Conservation (phyloP, 352 stramenopile species). For the Pythium sukuiense region DNA sequence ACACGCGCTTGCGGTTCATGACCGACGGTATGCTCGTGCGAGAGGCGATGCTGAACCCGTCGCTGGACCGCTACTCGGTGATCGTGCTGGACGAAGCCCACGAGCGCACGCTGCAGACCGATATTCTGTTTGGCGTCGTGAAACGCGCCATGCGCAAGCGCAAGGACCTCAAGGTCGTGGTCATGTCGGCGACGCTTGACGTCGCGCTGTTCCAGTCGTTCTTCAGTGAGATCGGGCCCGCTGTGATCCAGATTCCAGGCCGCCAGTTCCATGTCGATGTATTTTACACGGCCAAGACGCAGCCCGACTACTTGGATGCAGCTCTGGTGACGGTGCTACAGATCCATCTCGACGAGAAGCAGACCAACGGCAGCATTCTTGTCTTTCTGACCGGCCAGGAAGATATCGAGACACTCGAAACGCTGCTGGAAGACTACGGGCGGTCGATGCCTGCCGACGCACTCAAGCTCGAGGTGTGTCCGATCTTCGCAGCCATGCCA, state of each 20-base stretch:
- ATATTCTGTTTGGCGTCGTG: slow-evolving; percentile 90
- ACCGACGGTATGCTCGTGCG: slow-evolving; percentile 92
- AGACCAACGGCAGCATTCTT: slow-evolving; percentile 24
- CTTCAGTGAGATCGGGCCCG: slow-evolving; percentile 84
- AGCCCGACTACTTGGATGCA: slow-evolving; percentile 90
- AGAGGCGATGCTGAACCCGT: slow-evolving; percentile 71
- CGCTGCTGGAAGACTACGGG: slow-evolving; percentile 81
- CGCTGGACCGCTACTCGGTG: slow-evolving; percentile 77
- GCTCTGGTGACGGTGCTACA: slow-evolving; percentile 88
- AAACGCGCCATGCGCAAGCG: slow-evolving; percentile 81
- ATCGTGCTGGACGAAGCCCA: slow-evolving; percentile 88
- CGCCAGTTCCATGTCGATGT: slow-evolving; percentile 90
- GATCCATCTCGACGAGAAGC: slow-evolving; percentile 88
- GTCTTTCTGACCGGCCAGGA: slow-evolving; percentile 35
- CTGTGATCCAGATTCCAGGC: slow-evolving; percentile 86
- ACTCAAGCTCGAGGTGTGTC: slow-evolving; percentile 88
- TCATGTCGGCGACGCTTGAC: slow-evolving; percentile 99
- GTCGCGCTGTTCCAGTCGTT: slow-evolving; percentile 93
- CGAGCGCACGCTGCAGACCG: slow-evolving; percentile 87
- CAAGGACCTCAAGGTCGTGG: slow-evolving; percentile 91
- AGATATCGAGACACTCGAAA: slow-evolving; percentile 94
- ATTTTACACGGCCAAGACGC: slow-evolving; percentile 86
- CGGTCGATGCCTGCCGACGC: slow-evolving; percentile 65
- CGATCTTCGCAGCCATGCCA: slow-evolving; percentile 96
- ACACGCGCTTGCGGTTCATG: slow-evolving; percentile 95